Conservation (phyloP, 2,329 filamentous ascomycete genomes). For the Chaetomiaceae sp. region DNA sequence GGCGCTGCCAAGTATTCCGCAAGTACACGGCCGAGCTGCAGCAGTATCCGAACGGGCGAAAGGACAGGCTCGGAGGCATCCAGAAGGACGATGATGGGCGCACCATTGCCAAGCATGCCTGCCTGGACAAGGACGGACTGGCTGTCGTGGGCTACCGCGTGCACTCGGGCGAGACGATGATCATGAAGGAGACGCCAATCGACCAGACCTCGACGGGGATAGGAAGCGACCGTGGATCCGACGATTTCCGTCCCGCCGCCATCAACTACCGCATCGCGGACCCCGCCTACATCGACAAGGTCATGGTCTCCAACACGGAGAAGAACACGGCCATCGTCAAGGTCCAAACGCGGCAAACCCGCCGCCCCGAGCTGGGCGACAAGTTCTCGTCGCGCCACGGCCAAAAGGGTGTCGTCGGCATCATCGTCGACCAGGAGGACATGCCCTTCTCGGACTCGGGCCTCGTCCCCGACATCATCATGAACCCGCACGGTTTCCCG, state of each 20-base stretch:
- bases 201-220: constrained; percentile 71
- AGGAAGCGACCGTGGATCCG: constrained; percentile 59
- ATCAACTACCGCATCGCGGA: constrained; percentile 80
- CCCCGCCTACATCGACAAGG: constrained; percentile 88
- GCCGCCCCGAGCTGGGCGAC: constrained; percentile 90
- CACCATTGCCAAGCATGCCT: constrained; percentile 62
- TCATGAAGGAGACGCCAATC: constrained; percentile 82
- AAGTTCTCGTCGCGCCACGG: constrained; percentile 99
- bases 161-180: constrained; percentile 73
- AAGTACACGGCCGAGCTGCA: constrained; percentile 86
- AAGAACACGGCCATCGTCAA: constrained; percentile 84
- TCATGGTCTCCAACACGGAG: constrained; percentile 87
- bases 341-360: constrained; percentile 91
- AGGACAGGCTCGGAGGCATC: constrained; percentile 60
- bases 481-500: constrained; percentile 99
- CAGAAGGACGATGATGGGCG: constrained; percentile 57
- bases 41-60: constrained; percentile 77
- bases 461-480: constrained; percentile 96
- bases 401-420: constrained; percentile 95
- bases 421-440: constrained; percentile 94
- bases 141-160: constrained; percentile 81
- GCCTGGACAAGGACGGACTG: constrained; percentile 80
- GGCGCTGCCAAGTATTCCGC: constrained; percentile 94
- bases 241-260: constrained; percentile 62
- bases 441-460: constrained; percentile 92